Percentiles rank a stretch among this genome's conserved stretches.
phyloP scores from a whole-genome alignment of 2,329 filamentous ascomycete species.

The Xylariaceae sp. region DNA sequence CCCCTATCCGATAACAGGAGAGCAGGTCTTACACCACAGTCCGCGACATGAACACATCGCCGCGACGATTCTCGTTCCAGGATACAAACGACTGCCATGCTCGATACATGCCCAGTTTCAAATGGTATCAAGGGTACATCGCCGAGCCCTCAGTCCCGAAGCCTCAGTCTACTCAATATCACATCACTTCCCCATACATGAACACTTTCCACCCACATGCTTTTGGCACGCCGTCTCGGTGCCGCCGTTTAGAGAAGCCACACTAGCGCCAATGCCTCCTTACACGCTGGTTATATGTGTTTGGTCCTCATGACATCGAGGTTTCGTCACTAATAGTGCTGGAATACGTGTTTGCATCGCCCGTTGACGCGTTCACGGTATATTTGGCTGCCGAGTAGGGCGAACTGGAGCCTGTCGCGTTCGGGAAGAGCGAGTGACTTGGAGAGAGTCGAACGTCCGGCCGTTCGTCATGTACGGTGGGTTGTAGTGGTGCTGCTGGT shows the following conservation, averaged over 20 bases:
- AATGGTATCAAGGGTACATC: no score
- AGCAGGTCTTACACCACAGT: background rate
- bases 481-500: background rate
- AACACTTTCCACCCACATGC: constrained; percentile 5
- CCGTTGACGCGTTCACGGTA: background rate
- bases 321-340: constrained; percentile 1
- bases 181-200: constrained; percentile 17
- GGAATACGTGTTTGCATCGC: constrained; percentile 4
- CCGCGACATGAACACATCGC: background rate
- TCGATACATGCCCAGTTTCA: no score
- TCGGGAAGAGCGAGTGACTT: no score
- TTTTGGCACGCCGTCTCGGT: background rate
- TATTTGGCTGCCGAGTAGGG: constrained; percentile 7
- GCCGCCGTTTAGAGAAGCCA: background rate
- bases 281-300: background rate
- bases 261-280: background rate
- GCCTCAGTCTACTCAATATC: background rate
- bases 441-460: no score
- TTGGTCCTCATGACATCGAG: background rate
- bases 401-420: constrained; percentile 5
- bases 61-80: background rate
- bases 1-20: no score
- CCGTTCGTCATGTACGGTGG: constrained; percentile 2
- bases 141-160: background rate
- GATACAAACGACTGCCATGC: no score